phyloP scores from a whole-genome alignment of 2,329 filamentous ascomycete genomes.

The Exophiala alcalophila region DNA sequence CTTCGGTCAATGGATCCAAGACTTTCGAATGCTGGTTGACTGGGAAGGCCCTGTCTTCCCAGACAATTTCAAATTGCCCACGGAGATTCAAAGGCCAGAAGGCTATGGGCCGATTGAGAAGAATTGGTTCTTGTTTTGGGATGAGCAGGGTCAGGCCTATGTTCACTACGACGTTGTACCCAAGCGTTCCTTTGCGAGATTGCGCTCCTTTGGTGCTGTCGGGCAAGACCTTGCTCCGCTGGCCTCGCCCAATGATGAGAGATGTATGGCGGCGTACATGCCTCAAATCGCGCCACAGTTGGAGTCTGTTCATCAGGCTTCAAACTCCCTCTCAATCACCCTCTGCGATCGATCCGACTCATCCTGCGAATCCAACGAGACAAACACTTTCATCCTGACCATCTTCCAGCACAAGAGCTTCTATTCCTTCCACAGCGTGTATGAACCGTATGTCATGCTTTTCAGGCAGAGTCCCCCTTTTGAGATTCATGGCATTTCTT shows the following conservation, averaged over 20 bases:
- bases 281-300: slow-evolving; percentile 37
- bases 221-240: slow-evolving; percentile 48
- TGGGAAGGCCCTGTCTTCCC: slow-evolving; percentile 34
- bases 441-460: slow-evolving; percentile 29
- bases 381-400: slow-evolving; percentile 55
- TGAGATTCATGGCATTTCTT: slow-evolving; percentile 24
- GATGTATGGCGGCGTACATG: slow-evolving; percentile 49
- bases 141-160: slow-evolving; percentile 46
- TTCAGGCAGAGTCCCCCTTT: slow-evolving; percentile 25
- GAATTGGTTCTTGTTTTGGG: slow-evolving; percentile 64
- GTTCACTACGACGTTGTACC: slow-evolving; percentile 56
- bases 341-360: slow-evolving; percentile 51
- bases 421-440: slow-evolving; percentile 43
- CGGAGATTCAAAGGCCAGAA: slow-evolving; percentile 54
- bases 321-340: slow-evolving; percentile 57
- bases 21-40: slow-evolving; percentile 51
- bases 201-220: slow-evolving; percentile 46
- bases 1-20: slow-evolving; percentile 57
- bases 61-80: slow-evolving; percentile 41
- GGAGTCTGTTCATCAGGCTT: slow-evolving; percentile 58
- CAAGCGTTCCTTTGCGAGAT: slow-evolving; percentile 48
- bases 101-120: slow-evolving; percentile 53
- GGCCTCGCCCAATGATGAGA: slow-evolving; percentile 40
- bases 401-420: slow-evolving; percentile 57
- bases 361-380: slow-evolving; percentile 41